phyloP scores from a whole-genome alignment of 78 protist species.

The Dictyostelium intermedium region DNA sequence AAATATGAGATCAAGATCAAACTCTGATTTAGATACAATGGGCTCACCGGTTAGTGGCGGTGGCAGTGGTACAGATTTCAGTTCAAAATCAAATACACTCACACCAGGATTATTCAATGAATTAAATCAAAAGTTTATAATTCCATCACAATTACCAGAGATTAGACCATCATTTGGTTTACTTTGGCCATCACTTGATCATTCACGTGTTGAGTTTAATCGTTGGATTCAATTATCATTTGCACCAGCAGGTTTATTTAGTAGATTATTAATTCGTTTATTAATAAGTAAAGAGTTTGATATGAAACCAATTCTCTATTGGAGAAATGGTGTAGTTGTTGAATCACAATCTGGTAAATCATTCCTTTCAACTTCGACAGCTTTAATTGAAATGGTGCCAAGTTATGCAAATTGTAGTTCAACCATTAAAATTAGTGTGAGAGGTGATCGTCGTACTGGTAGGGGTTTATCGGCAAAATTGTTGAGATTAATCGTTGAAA shows the following conservation, averaged over 20 bases:
- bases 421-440: constrained; percentile 31
- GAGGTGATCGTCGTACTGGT: constrained; percentile 51
- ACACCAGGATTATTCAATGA: neutral
- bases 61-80: neutral
- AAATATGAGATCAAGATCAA: constrained; percentile 2
- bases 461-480: constrained; percentile 50
- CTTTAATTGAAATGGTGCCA: constrained; percentile 47
- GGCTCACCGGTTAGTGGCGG: neutral
- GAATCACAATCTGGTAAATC: neutral
- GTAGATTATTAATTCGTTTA: constrained; percentile 54
- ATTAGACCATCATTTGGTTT: constrained; percentile 49
- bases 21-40: constrained; percentile 1
- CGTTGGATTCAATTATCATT: constrained; percentile 74
- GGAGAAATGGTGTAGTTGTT: constrained; percentile 68
- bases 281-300: constrained; percentile 28
- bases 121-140: constrained; percentile 34
- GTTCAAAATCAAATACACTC: neutral
- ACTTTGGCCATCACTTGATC: constrained; percentile 58
- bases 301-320: constrained; percentile 62
- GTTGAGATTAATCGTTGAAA: constrained; percentile 59
- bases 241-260: constrained; percentile 62
- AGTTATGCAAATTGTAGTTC: neutral
- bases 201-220: constrained; percentile 58
- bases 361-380: neutral
- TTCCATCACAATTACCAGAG: constrained; percentile 71